Conservation (phyloP, 2,329 filamentous ascomycete species). For the Zymoseptoria ardabiliae region DNA sequence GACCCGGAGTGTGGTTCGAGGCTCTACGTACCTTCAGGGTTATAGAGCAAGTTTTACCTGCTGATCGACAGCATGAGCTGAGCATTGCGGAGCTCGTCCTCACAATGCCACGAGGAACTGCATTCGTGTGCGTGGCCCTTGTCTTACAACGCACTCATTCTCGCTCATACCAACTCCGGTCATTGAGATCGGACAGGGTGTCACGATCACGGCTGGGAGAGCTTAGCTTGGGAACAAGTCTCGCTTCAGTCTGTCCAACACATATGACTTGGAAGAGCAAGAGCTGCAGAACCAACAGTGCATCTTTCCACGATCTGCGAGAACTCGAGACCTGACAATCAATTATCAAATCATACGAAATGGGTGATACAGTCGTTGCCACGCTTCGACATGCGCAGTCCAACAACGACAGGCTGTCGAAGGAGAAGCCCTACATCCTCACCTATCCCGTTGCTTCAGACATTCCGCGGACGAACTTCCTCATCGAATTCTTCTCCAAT, state of each 20-base stretch:
- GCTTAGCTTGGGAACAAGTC: not conserved
- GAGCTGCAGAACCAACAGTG: not conserved
- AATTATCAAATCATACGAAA: not conserved
- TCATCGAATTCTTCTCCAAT: slow-evolving; percentile 2
- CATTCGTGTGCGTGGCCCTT: not conserved
- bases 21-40: not conserved
- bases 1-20: not conserved
- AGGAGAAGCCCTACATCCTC: slow-evolving; percentile 6
- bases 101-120: not conserved
- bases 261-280: not conserved
- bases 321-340: not conserved
- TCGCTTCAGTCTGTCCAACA: not conserved
- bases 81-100: not conserved
- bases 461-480: slow-evolving; percentile 5
- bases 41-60: not conserved
- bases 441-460: slow-evolving; percentile 1
- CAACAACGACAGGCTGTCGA: slow-evolving; percentile 1
- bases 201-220: not conserved
- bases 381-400: slow-evolving; percentile 6
- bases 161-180: not conserved
- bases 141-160: not conserved
- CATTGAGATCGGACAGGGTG: not conserved
- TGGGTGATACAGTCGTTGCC: slow-evolving; percentile 1
- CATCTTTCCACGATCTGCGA: not conserved
- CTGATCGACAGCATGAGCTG: not conserved